Base-by-base conservation (phyloP, 1,284 basidiomycete species). In the Leccinum insolens region DNA sequence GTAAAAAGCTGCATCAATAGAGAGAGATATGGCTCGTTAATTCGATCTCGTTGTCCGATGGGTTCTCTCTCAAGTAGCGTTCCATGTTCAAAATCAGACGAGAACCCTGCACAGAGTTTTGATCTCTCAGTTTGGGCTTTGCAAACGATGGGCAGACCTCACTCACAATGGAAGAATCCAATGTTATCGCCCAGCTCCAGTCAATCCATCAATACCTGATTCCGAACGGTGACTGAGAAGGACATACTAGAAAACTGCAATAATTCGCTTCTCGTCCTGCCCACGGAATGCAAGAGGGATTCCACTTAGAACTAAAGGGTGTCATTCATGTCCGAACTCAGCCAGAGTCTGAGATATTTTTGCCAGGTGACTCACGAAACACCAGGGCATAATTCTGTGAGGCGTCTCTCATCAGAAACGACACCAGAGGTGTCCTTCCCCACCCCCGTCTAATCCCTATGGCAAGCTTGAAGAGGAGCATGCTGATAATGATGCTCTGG, bases 331-430 rank as follows among this genome's bases (percentile, higher is more conserved):
- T 6, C 20, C 12, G 7, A 17, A n/a, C 46, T 62, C 60, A 63
- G 49, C 31, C 28, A 15, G 37, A 58, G 41, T 44, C 41, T 44
- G 41, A 44, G 49, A 52, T 37, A 20, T 3, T 39, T 55, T 34
- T 41, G 9, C 4, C 15, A 9, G 4, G 14, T n/a, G 17, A 74
- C 74, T 74, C 68, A 73, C 74, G 11, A 57, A 68, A 68, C 11
- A 69, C 12, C n/a, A 22, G 2, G 14, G 39, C 3, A 65, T 65
- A 77, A 37, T 65, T 66, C 12, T 61, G 62, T 12, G 69, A 17
- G 3, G 74, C 62, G 62, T 76, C 75, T 39, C 28, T 75, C 11
- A 67, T 17, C 17, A 75, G 67, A 67, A 73, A 64, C 12, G 72
- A 74, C 7, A 69, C 14, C 46, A 73, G 52, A n/a, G 69, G 74